A percentile compares a stretch with the other conserved stretches of the same genome.
phyloP scores from a whole-genome alignment of 2,329 filamentous ascomycete species.

The Fusarium clavum region DNA sequence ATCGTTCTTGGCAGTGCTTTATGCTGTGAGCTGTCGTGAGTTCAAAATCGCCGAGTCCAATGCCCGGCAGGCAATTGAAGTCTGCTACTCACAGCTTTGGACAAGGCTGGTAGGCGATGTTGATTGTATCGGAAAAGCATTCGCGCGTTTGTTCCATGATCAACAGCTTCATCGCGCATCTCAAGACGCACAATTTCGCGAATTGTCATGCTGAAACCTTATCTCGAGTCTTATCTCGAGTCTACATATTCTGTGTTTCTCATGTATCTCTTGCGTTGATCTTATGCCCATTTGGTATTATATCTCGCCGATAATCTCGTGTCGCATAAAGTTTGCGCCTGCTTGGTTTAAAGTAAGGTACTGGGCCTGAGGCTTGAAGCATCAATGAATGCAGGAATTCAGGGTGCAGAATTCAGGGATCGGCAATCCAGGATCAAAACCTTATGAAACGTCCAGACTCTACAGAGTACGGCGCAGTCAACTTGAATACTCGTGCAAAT shows the following conservation, averaged over 20 bases:
- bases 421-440: neutral
- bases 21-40: neutral
- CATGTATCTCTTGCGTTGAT: neutral
- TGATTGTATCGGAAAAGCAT: neutral
- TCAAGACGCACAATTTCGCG: neutral
- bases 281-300: neutral
- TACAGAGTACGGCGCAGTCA: neutral
- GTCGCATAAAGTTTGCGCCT: neutral
- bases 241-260: neutral
- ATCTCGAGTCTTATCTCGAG: neutral
- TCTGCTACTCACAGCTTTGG: neutral
- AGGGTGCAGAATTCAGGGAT: slow-evolving; percentile 8
- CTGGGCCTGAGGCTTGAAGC: neutral
- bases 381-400: neutral
- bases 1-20: neutral
- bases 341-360: neutral
- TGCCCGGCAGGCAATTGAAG: neutral
- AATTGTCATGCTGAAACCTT: neutral
- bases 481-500: neutral
- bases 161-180: neutral
- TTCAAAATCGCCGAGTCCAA: neutral
- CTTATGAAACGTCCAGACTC: neutral
- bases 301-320: neutral
- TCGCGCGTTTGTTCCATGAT: neutral
- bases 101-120: neutral